Evolutionary conservation across 495 filamentous ascomycete genomes (phyloP).

Genomic region (Annulohypoxylon stygium): DNA sequence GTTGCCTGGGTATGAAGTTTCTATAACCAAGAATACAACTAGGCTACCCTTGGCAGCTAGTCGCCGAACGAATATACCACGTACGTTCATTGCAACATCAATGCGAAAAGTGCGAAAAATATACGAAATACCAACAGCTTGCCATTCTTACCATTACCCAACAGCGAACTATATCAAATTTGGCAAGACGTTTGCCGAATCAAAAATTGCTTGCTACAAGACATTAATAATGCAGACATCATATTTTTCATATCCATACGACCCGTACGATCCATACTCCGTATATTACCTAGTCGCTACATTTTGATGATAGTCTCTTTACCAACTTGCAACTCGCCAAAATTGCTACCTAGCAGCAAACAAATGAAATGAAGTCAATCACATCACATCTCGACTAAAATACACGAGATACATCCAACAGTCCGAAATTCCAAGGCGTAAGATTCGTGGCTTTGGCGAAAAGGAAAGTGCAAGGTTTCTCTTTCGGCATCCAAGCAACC

Average conservation of each 20-base stretch:
- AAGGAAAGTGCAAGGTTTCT: conserved; percentile 7
- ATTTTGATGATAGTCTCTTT: not conserved
- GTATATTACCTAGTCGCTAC: not conserved
- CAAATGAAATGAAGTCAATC: not conserved
- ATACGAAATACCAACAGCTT: conserved; percentile 1
- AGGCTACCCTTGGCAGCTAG: conserved; percentile 7
- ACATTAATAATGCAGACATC: not conserved
- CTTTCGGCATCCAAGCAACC: not conserved
- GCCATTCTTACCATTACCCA: not conserved
- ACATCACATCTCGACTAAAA: too few species aligned
- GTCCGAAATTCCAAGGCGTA: not conserved
- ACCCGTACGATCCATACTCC: too few species aligned
- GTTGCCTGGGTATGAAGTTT: not conserved
- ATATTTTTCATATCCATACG: conserved; percentile 1
- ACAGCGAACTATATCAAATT: not conserved
- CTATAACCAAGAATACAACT: not conserved
- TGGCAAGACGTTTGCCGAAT: conserved; percentile 2
- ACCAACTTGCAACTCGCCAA: not conserved
- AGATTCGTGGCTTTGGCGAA: conserved; percentile 10
- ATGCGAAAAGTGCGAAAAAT: conserved; percentile 3
- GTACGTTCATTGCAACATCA: not conserved
- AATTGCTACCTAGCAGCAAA: not conserved
- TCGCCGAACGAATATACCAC: not conserved
- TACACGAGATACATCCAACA: too few species aligned
- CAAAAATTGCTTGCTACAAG: not conserved